Conservation (phyloP, 2,329 filamentous ascomycete genomes). For the Aureobasidium pullulans region DNA sequence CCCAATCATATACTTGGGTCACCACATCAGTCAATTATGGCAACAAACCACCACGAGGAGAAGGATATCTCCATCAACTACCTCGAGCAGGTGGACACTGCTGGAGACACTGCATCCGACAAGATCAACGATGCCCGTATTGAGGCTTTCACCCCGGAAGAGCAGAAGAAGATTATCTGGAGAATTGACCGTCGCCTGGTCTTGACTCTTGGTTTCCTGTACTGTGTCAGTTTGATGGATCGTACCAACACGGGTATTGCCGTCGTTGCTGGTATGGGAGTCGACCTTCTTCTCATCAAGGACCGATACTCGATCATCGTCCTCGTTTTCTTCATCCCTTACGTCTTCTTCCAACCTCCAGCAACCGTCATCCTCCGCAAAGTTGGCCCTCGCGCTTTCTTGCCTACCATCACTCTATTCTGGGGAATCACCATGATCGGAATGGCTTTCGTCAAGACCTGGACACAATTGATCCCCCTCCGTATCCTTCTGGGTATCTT, state of each 20-base stretch:
- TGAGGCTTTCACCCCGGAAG: conserved; percentile 45
- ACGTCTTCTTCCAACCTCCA: conserved; percentile 63
- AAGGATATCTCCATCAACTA: not conserved
- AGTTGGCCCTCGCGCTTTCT: conserved; percentile 43
- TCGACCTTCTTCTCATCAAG: conserved; percentile 25
- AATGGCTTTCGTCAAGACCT: conserved; percentile 53
- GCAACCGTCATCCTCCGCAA: conserved; percentile 62
- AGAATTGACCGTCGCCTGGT: conserved; percentile 56
- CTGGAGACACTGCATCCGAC: not conserved
- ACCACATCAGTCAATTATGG: not conserved
- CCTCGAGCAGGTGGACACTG: conserved; percentile 2
- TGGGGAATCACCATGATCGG: conserved; percentile 58
- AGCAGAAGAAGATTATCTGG: conserved; percentile 61
- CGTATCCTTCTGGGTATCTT: conserved; percentile 56
- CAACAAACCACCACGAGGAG: not conserved
- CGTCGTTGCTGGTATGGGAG: conserved; percentile 28
- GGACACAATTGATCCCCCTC: conserved; percentile 46
- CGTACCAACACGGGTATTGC: conserved; percentile 28
- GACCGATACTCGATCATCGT: conserved; percentile 42
- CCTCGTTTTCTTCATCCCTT: conserved; percentile 67
- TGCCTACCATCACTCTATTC: conserved; percentile 35
- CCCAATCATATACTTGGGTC: not conserved
- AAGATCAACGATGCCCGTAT: conserved; percentile 23
- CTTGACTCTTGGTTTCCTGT: conserved; percentile 36
- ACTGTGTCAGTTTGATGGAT: conserved; percentile 29